Base-by-base conservation (phyloP, 495 filamentous ascomycete species). In the Aspergillus nidulans region DNA sequence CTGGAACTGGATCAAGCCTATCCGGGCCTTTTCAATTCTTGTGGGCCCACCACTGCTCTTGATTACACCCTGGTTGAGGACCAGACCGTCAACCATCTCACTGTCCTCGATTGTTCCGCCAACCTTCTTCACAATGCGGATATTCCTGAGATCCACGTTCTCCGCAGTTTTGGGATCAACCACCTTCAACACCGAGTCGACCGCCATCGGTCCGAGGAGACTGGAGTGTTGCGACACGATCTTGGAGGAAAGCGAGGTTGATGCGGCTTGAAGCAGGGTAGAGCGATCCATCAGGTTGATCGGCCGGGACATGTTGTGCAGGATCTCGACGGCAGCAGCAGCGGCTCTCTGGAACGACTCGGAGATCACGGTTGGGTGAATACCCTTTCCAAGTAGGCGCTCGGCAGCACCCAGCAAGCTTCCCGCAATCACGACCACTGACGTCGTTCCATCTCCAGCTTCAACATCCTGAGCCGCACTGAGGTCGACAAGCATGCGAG, bases 51-150 rank as follows among this genome's bases (percentile, higher is more conserved):
- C 90, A 18, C 89, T 91, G 69, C 83, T 89, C 81, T 98, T 98
- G 69, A 97, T 84, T 41, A 95, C 91, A 19, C 82, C 83, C 71
- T 98, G 94, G 67, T 90, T 91, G 58, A 98, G 78, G 53, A 98
- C 92, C 49, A 98, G 69, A 10, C 94, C 94, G 69, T 98, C 95
- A 25, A 97, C 82, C 79, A 98, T 88, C 78, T 98, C 94, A 68
- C 89, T 94, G 66, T 98, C 94, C 63, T 97, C 94, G 72, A 98
- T 97, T 51, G 94, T 97, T 42, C 94, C 94, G 65, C 94, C 94
- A 48, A 95, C 87, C 75, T 97, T 97, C 85, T 97, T 98, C 56
- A 98, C 79, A 53, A 98, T 92, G 41, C 94, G 83, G 59, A 98
- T 96, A 67, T 97, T 95, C 63, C 89, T 88, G 45, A 98, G 78